phyloP scores from a whole-genome alignment of 192 early-diverging fungal species.

The Martensiomyces pterosporus region DNA sequence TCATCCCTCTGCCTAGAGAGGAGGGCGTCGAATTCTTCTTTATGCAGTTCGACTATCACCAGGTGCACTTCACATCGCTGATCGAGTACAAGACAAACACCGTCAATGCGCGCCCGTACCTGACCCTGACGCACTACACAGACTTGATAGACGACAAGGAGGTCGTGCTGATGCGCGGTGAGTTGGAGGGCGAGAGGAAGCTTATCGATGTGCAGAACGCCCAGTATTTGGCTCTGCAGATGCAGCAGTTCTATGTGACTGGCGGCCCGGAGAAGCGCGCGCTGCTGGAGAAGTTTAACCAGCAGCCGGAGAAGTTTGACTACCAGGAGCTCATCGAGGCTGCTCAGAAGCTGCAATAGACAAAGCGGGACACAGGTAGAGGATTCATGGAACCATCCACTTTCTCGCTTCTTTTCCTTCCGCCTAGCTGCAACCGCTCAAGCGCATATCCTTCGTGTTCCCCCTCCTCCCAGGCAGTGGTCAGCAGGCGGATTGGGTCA shows the following conservation, averaged over 20 bases:
- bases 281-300: slow-evolving; percentile 78
- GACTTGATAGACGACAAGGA: slow-evolving; percentile 75
- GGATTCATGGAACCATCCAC: too few relatives aligned
- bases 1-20: slow-evolving; percentile 77
- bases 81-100: slow-evolving; percentile 86
- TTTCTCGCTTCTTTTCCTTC: too few relatives aligned
- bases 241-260: slow-evolving; percentile 88
- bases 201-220: slow-evolving; percentile 64
- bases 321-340: slow-evolving; percentile 59
- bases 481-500: too few relatives aligned
- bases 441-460: too few relatives aligned
- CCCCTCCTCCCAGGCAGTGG: too few relatives aligned
- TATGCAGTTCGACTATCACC: slow-evolving; percentile 80
- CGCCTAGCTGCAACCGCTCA: too few relatives aligned
- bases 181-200: slow-evolving; percentile 53
- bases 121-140: slow-evolving; percentile 85
- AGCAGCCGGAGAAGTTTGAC: slow-evolving; percentile 68
- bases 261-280: slow-evolving; percentile 59
- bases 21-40: slow-evolving; percentile 83
- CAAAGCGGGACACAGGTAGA: too few relatives aligned
- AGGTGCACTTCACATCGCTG: slow-evolving; percentile 81
- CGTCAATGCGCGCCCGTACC: slow-evolving; percentile 69
- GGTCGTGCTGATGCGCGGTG: slow-evolving; percentile 89
- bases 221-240: slow-evolving; percentile 69
- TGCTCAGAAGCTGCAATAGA: slow-evolving; percentile 39